Conservation (phyloP, 2,329 filamentous ascomycete genomes). For the Furcasterigmium furcatum region DNA sequence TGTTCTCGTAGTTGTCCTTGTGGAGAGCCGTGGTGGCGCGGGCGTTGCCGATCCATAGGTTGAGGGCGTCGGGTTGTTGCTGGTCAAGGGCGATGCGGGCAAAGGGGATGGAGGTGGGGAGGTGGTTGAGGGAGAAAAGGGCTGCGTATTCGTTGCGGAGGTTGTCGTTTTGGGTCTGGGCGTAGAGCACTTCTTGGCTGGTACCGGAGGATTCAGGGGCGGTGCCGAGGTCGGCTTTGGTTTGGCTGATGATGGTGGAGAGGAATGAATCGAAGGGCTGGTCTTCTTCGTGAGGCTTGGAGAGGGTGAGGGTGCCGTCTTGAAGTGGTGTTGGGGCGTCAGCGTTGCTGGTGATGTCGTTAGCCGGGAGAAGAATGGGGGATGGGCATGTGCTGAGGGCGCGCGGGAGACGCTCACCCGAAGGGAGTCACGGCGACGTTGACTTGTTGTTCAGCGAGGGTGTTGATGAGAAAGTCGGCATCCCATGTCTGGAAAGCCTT, state of each 20-base stretch:
- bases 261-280: slow-evolving; percentile 63
- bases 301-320: slow-evolving; percentile 47
- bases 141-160: slow-evolving; percentile 67
- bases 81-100: slow-evolving; percentile 65
- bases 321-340: slow-evolving; percentile 46
- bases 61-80: slow-evolving; percentile 68
- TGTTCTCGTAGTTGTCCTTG: slow-evolving; percentile 82
- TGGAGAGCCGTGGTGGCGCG: slow-evolving; percentile 69
- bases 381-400: not conserved
- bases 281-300: slow-evolving; percentile 68
- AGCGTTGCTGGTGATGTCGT: slow-evolving; percentile 32
- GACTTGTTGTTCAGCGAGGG: slow-evolving; percentile 54
- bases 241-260: slow-evolving; percentile 54
- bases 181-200: slow-evolving; percentile 62
- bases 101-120: slow-evolving; percentile 65
- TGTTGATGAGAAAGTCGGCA: slow-evolving; percentile 51
- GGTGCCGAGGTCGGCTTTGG: slow-evolving; percentile 20
- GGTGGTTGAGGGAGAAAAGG: slow-evolving; percentile 52
- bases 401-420: slow-evolving; percentile 43
- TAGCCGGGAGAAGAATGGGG: slow-evolving; percentile 4
- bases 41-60: slow-evolving; percentile 79
- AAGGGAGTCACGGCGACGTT: slow-evolving; percentile 76
- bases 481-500: slow-evolving; percentile 61
- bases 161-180: slow-evolving; percentile 83
- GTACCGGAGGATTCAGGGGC: slow-evolving; percentile 10